Conservation (phyloP, 2,329 filamentous ascomycete genomes). For the Curvularia verruculosa region DNA sequence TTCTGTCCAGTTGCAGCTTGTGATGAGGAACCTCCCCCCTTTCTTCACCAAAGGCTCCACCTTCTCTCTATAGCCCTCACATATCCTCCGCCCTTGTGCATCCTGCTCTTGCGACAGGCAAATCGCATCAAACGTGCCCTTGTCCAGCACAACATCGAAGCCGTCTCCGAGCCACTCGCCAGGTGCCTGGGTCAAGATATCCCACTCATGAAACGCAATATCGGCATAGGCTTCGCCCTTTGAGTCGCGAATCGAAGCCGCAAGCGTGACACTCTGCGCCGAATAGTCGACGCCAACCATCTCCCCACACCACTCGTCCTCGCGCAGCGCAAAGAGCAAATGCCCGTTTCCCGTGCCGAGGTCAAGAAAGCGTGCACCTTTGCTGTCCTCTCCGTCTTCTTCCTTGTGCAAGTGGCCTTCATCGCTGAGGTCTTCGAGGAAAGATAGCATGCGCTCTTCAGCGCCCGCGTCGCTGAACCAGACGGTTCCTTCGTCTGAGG, state of each 20-base stretch:
- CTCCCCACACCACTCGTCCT: conserved; percentile 68
- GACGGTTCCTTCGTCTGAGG: conserved; percentile 81
- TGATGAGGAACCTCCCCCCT: conserved; percentile 80
- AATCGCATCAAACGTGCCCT: conserved; percentile 97
- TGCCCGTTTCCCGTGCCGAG: conserved; percentile 94
- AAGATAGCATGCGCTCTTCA: conserved; percentile 77
- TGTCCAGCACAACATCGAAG: conserved; percentile 94
- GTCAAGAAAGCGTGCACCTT: conserved; percentile 69
- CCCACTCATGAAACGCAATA: conserved; percentile 60
- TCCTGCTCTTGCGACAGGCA: conserved; percentile 69
- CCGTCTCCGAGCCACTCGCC: conserved; percentile 66
- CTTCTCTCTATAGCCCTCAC: conserved; percentile 75
- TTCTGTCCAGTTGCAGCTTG: conserved; percentile 98
- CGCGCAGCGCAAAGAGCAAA: conserved; percentile 80
- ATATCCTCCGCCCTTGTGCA: conserved; percentile 63
- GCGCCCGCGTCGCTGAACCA: conserved; percentile 97
- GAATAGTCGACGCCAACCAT: conserved; percentile 93
- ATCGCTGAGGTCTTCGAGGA: conserved; percentile 61
- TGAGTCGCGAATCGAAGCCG: conserved; percentile 63
- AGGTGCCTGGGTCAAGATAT: conserved; percentile 54
- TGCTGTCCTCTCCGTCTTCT: conserved; percentile 29
- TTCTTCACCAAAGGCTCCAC: conserved; percentile 71
- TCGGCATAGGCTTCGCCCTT: conserved; percentile 36
- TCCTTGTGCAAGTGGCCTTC: conserved; percentile 53
- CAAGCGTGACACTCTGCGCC: conserved; percentile 73